Base-by-base conservation (phyloP, 1,284 basidiomycete species). In the Termitomyces sp. region DNA sequence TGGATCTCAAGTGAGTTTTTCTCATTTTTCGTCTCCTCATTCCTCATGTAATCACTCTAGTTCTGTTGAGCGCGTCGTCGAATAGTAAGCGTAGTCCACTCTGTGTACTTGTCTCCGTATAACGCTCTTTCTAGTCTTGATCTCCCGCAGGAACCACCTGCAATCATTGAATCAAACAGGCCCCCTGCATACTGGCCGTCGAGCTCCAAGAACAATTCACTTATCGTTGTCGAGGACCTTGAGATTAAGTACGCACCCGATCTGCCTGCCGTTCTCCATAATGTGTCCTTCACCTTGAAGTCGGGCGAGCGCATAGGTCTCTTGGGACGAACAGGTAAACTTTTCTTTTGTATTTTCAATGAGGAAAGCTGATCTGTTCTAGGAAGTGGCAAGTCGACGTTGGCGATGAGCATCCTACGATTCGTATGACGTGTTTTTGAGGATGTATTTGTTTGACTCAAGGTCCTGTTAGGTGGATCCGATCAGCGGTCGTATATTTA, bases 161-260 rank as follows among this genome's bases (percentile, higher is more conserved):
- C 84, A 0, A 65, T 87, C 54, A 85, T 92, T 48, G 82, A 86
- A 54, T 77, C 77, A 0, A 77, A 77, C 49, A 80, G 86, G 4
- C 84, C 84, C 1, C 90, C 91, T 0, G 90, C 92, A 0, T 91
- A 92, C 65, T 94, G 92, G 92, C 92, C 92, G 0, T 90, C 90
- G 9, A 88, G 86, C 65, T 76, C 79, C 21, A 78, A 76, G 55
- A 69, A 75, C 5, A 65, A 75, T 28, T 64, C 73, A 1, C 72
- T 88, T 38, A 66, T 92, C 30, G 67, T 69, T 5, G 84, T 93
- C 0, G 82, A 92, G 61, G 78, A 93, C 56, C 73, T 97, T 4
- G 82, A 81, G 24, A 74, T 96, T 66, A 90, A 86, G 69, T 95
- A 96, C 68, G 81, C 90, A 0, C 87, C 90, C 0, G 90, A 94